Conservation (phyloP, 805 yeast genomes). For the Citeromyces matritensis region DNA sequence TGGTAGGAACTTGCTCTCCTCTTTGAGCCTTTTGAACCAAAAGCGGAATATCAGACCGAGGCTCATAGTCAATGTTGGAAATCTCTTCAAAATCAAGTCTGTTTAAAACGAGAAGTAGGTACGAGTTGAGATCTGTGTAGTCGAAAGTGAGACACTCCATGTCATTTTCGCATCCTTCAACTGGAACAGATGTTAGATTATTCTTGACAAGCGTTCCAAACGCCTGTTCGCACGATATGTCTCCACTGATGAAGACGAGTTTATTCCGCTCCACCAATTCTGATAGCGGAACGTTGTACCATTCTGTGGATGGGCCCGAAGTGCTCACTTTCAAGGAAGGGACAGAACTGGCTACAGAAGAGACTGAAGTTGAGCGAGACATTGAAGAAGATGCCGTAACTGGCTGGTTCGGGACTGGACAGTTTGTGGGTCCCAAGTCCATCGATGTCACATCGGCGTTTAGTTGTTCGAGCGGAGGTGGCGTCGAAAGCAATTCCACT, state of each 20-base stretch:
- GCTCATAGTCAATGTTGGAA: slow-evolving; percentile 14
- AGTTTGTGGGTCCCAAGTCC: slow-evolving; percentile 4
- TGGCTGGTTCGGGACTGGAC: background rate
- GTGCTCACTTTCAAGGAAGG: slow-evolving; percentile 5
- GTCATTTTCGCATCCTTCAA: slow-evolving; percentile 37
- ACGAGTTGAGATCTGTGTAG: slow-evolving; percentile 81
- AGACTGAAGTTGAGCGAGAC: slow-evolving; percentile 22
- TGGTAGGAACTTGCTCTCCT: slow-evolving; percentile 87
- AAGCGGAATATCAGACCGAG: slow-evolving; percentile 21
- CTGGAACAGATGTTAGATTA: slow-evolving; percentile 80
- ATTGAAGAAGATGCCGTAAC: slow-evolving; percentile 6
- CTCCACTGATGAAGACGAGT: slow-evolving; percentile 51
- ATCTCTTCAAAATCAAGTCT: slow-evolving; percentile 30
- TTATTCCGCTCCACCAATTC: slow-evolving; percentile 72
- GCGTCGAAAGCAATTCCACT: slow-evolving; percentile 62
- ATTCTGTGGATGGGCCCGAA: slow-evolving; percentile 25
- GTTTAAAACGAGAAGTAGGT: slow-evolving; percentile 71
- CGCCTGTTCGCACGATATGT: slow-evolving; percentile 73
- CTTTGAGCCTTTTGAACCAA: slow-evolving; percentile 51
- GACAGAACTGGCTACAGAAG: slow-evolving; percentile 9
- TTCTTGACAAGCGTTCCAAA: slow-evolving; percentile 62
- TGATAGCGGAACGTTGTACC: slow-evolving; percentile 58
- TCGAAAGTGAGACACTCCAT: slow-evolving; percentile 76
- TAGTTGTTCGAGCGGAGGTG: slow-evolving; percentile 43
- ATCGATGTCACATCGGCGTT: slow-evolving; percentile 5